Conservation (phyloP, 2,329 filamentous ascomycete genomes). For the Phaeoacremonium minimum region DNA sequence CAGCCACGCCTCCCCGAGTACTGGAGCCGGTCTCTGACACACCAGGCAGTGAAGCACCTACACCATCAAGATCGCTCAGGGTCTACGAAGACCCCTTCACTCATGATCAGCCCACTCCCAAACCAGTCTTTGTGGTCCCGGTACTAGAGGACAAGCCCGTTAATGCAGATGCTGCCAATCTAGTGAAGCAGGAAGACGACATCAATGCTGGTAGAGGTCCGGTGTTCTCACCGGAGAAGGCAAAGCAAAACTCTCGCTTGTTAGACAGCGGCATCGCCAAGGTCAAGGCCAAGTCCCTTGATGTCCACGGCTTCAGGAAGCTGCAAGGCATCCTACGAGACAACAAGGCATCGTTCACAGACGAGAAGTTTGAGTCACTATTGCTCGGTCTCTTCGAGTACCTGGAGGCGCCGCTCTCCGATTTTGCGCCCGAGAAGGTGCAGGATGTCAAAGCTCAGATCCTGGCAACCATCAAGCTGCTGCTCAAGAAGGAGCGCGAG, state of each 20-base stretch:
- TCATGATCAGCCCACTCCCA: slow-evolving; percentile 40
- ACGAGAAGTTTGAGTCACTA: slow-evolving; percentile 66
- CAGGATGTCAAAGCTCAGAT: slow-evolving; percentile 73
- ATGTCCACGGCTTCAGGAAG: slow-evolving; percentile 77
- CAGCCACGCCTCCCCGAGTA: slow-evolving; percentile 4
- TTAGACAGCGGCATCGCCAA: slow-evolving; percentile 72
- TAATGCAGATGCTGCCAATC: slow-evolving; percentile 47
- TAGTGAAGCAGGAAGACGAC: slow-evolving; percentile 16
- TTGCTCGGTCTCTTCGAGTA: slow-evolving; percentile 67
- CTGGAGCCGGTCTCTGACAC: too few relatives aligned
- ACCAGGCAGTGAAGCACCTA: slow-evolving; percentile 14
- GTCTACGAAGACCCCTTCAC: slow-evolving; percentile 62
- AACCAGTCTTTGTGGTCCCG: slow-evolving; percentile 38
- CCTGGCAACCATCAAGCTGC: slow-evolving; percentile 67
- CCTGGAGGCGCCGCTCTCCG: slow-evolving; percentile 56
- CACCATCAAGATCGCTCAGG: slow-evolving; percentile 37
- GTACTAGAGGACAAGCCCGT: slow-evolving; percentile 58
- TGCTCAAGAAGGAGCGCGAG: slow-evolving; percentile 64
- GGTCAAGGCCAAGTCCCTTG: slow-evolving; percentile 66
- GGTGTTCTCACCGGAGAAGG: slow-evolving; percentile 43
- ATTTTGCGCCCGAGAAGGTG: slow-evolving; percentile 57
- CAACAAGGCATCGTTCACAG: slow-evolving; percentile 56
- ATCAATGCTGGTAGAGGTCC: slow-evolving; percentile 11
- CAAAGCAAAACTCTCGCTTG: slow-evolving; percentile 55
- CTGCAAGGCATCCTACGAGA: slow-evolving; percentile 71